Base-by-base conservation (phyloP, 495 filamentous ascomycete genomes). In the Talaromyces trachyspermus region DNA sequence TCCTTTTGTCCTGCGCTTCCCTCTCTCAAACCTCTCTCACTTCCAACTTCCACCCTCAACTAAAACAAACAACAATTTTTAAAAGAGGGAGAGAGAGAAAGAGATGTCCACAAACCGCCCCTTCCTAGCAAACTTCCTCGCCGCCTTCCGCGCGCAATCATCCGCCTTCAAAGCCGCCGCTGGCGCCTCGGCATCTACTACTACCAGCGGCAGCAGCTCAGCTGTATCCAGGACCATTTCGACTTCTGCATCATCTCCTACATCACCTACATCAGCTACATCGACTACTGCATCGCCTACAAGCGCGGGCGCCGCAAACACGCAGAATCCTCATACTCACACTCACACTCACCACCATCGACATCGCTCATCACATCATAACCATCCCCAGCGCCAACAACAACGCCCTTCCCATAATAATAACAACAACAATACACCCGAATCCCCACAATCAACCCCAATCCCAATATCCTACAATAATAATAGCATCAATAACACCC, bases 101-200 rank as follows among this genome's bases (percentile, higher is more conserved):
- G 12, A 24, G n/a, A 71, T 72, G 69, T 61, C 85, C 1, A 87
- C 84, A 48, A 88, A 91, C 70, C 74, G 86, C 30, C 85, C 88
- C 46, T 91, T 90, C 75, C 75, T 94, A 52, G 80, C 84, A 47
- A 88, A 85, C 71, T 88, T 94, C 75, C 78, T 94, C 52, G 83
- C 86, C 58, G 85, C 86, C 54, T 91, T 91, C 63, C 82, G 88
- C 40, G 73, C 78, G 50, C 75, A 78, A 60, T 77, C 72, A 27
- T 78, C 73, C 29, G 66, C 71, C 52, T 68, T 62, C 48, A 74
- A 76, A 50, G 55, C 72, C n/a, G n/a, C n/a, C n/a, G n/a, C n/a
- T n/a, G 36, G 36, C 6, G 48, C 44, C 9, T 45, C 46, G 27
- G 49, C 44, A 12, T 22, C 43, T 17, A 19, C 14, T 30, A 37